Percentiles rank a stretch among this genome's conserved stretches.
Evolutionary conservation across 2,329 filamentous ascomycete species (phyloP).

Genomic region (Rhynchosporium graminicola): DNA sequence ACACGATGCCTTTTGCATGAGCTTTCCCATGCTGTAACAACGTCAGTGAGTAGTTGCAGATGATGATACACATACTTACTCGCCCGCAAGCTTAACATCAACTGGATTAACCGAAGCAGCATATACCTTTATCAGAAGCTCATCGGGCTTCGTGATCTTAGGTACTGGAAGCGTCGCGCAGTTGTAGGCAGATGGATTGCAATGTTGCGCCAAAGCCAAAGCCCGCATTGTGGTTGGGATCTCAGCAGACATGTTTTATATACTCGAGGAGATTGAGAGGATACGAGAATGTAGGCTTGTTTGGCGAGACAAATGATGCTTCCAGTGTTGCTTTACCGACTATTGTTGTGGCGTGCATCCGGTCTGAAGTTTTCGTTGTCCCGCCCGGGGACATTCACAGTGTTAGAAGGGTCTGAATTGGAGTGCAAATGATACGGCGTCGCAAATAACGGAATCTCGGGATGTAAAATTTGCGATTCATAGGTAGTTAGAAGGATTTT

Average conservation of each 20-base stretch:
- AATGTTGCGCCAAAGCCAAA: constrained; percentile 31
- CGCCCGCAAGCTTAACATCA: constrained; percentile 45
- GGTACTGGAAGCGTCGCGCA: constrained; percentile 48
- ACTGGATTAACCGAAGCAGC: constrained; percentile 49
- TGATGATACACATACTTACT: constrained; percentile 27
- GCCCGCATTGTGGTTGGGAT: constrained; percentile 35
- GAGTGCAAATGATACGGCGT: no score
- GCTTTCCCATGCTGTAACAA: constrained; percentile 6
- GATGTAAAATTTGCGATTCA: no score
- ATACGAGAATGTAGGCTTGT: no score
- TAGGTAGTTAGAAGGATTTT: no score
- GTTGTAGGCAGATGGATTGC: constrained; percentile 38
- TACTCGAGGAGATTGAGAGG: background rate
- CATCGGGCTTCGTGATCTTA: constrained; percentile 45
- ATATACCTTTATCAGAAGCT: constrained; percentile 49
- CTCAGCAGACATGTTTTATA: constrained; percentile 25
- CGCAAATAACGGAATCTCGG: no score
- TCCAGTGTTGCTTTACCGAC: background rate
- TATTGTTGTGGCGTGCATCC: constrained; percentile 6
- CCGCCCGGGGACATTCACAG: constrained; percentile 3
- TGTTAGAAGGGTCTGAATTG: no score
- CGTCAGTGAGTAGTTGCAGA: background rate
- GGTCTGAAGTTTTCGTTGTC: constrained; percentile 13
- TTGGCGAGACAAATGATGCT: background rate
- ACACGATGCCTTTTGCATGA: constrained; percentile 3